A percentile compares a stretch with the other conserved stretches of the same genome.
Conservation (phyloP, 768 basidiomycete genomes). For the Kwoniella sp. region DNA sequence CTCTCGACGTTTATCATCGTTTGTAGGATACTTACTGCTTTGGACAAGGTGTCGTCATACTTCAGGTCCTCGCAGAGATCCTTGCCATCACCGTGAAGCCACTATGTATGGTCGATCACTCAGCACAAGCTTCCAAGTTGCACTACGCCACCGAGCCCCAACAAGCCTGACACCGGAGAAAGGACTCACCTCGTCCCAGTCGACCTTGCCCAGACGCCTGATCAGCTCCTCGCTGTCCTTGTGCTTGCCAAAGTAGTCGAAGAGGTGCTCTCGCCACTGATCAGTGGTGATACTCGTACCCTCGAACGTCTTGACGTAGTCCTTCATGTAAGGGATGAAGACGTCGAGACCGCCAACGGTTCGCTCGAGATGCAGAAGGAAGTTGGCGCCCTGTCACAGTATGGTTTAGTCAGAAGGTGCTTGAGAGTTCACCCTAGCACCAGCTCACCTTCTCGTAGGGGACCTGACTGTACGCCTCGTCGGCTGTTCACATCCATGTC, state of each 20-base stretch:
- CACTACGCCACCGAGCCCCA: neutral
- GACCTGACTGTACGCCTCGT: constrained; percentile 67
- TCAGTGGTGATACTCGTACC: constrained; percentile 75
- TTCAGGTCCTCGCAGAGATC: constrained; percentile 68
- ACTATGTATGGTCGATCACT: constrained; percentile 46
- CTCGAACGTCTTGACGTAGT: constrained; percentile 76
- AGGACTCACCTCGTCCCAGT: constrained; percentile 65
- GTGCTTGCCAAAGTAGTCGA: constrained; percentile 59
- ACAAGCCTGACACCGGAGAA: no score
- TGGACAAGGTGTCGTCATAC: constrained; percentile 69
- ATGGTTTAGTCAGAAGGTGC: neutral
- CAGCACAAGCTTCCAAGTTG: neutral
- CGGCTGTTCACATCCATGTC: constrained; percentile 54
- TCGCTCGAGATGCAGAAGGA: constrained; percentile 75
- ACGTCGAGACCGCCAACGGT: constrained; percentile 74
- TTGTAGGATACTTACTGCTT: constrained; percentile 53
- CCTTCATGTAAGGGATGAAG: constrained; percentile 76
- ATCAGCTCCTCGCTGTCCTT: constrained; percentile 62
- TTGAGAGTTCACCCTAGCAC: neutral
- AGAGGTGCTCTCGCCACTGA: constrained; percentile 77
- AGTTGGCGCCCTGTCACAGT: constrained; percentile 68
- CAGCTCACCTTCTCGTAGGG: constrained; percentile 58
- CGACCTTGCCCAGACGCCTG: constrained; percentile 59
- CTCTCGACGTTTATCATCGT: neutral
- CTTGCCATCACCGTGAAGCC: constrained; percentile 75